A percentile compares a stretch with the other conserved stretches of the same genome.
Evolutionary conservation across 2,329 filamentous ascomycete genomes (phyloP).

Genomic region (Hypoxylon rubiginosum): DNA sequence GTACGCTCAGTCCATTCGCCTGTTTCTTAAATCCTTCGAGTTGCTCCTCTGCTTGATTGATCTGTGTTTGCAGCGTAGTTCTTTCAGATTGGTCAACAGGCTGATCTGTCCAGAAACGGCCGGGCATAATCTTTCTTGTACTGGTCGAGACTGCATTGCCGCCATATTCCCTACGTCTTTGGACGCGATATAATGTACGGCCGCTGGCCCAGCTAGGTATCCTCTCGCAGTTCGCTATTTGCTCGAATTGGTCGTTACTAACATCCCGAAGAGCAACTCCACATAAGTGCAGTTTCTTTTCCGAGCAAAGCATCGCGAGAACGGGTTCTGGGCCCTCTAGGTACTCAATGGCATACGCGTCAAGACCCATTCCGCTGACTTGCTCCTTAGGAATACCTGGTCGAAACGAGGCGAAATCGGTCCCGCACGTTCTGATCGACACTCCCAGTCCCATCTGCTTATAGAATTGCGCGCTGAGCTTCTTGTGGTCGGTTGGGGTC

Average conservation of each 20-base stretch:
- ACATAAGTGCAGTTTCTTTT: constrained; percentile 75
- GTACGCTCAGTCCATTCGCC: constrained; percentile 53
- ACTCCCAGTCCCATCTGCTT: constrained; percentile 76
- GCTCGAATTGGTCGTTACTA: constrained; percentile 75
- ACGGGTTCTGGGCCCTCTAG: constrained; percentile 86
- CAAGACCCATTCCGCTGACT: constrained; percentile 73
- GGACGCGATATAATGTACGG: constrained; percentile 72
- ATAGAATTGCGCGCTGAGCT: constrained; percentile 76
- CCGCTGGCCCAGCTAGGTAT: constrained; percentile 80
- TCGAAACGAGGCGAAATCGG: constrained; percentile 67
- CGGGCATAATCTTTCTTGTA: constrained; percentile 71
- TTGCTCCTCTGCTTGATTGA: constrained; percentile 60
- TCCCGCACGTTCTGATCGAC: constrained; percentile 74
- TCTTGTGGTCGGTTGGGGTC: constrained; percentile 79
- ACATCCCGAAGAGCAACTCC: constrained; percentile 75
- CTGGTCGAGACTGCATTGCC: constrained; percentile 77
- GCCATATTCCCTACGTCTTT: constrained; percentile 84
- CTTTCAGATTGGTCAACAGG: constrained; percentile 78
- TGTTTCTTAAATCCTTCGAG: constrained; percentile 53
- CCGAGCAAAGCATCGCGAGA: constrained; percentile 87
- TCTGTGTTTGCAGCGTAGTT: constrained; percentile 67
- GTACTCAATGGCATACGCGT: constrained; percentile 84
- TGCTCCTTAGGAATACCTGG: constrained; percentile 69
- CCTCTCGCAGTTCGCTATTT: constrained; percentile 68
- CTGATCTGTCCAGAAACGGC: constrained; percentile 81